phyloP scores from a whole-genome alignment of 2,329 filamentous ascomycete species.

The Stagonosporopsis rhizophila region DNA sequence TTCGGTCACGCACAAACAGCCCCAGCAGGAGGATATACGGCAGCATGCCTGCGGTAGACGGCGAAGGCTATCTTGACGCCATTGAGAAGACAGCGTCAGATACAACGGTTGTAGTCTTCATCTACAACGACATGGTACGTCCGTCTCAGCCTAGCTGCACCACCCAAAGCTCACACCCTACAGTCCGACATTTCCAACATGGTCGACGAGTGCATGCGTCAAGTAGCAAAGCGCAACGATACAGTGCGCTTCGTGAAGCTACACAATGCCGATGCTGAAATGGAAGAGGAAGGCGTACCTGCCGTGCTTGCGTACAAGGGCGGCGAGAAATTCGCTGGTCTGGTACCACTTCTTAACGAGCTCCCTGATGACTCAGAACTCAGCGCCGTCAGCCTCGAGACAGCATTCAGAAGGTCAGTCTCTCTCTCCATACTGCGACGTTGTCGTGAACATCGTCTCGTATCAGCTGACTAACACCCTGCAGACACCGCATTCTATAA shows the following conservation, averaged over 20 bases:
- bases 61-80: constrained; percentile 90
- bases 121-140: constrained; percentile 85
- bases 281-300: constrained; percentile 86
- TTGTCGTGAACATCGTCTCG: constrained; percentile 16
- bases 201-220: constrained; percentile 78
- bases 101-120: constrained; percentile 88
- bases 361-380: constrained; percentile 69
- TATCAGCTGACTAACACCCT: constrained; percentile 33
- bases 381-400: constrained; percentile 63
- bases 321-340: constrained; percentile 87
- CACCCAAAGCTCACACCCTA: constrained; percentile 20
- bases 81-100: constrained; percentile 87
- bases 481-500: constrained; percentile 42
- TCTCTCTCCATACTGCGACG: background rate
- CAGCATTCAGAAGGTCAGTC: constrained; percentile 59
- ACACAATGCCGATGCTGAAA: constrained; percentile 90
- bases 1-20: constrained; percentile 70
- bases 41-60: constrained; percentile 82
- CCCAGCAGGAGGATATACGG: constrained; percentile 82
- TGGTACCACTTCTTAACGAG: constrained; percentile 86
- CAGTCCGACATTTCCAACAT: constrained; percentile 80
- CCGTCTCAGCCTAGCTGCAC: background rate
- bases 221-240: constrained; percentile 74
- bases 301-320: constrained; percentile 88
- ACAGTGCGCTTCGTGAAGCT: constrained; percentile 88